Evolutionary conservation across 805 yeast genomes (phyloP), one percentile per base, ranked within the genome.

Genomic region (Wickerhamiella cacticola): DNA sequence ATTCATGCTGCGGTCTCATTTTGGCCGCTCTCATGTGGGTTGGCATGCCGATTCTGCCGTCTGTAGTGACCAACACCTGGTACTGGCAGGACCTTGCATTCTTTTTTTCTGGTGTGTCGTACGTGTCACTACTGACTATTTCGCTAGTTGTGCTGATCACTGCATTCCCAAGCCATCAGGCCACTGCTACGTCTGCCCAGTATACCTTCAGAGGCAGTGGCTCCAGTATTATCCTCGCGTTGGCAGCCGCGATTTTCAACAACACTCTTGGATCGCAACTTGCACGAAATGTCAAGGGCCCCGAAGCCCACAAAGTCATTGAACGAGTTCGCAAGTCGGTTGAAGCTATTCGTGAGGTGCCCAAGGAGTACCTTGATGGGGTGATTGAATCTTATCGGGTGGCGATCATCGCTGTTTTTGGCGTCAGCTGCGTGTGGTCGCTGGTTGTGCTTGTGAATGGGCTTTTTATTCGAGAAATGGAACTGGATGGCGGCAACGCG

Each of bases 131-230:
- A 60, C 68, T 84, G 52, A 84, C 94, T 0, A 75, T 82, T 2
- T 78, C 88, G 0, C 65, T 85, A 42, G 63, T 85, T 34, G 82
- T 92, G 0, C 70, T 84, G 63, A 80, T 85, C 47, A 79, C 92
- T 0, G 47, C 47, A 13, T 92, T 81, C 2, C 62, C 68, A 18
- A 71, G 73, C 46, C 75, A 71, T 57, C 95, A 85, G 62, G 95
- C 96, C 1, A 73, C 86, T n/a, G 80, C 89, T 1, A 87, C 96
- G 0, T 83, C 95, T 0, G 82, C 87, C 50, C 94, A 85, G 59
- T 87, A 88, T 61, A 87, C 88, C 0, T 85, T 82, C 68, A 72
- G 94, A 56, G 80, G 89, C 8, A 79, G 86, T 0, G 95, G 95
- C 0, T 80, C 89, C 13, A 82, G 92, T 0, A 63, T 84, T 43